Base-by-base conservation (phyloP, 129 eudicot species). In the Centaurea solstitialis region DNA sequence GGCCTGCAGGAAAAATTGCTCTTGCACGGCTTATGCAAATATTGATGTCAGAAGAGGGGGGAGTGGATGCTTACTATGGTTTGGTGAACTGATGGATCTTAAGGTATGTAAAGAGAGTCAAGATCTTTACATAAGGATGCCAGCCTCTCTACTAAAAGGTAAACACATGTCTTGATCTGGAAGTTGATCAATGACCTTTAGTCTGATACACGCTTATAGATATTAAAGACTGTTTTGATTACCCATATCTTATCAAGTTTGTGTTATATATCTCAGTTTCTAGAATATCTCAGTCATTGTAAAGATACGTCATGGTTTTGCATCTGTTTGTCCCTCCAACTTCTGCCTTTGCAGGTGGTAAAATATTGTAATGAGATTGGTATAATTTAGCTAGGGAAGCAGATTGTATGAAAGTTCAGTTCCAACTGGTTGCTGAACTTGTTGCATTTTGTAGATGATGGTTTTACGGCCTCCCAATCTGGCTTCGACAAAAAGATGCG, bases 401-500 rank as follows among this genome's bases (percentile, higher is more conserved):
- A 50, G 62, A 41, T 41, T 41, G 47, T 41, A 41, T 13, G 37
- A 41, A 10, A 41, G 47, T 8, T 41, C 47, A 41, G 12, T 0
- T 41, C 10, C 47, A 41, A 41, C 45, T 40, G 45, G 45, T n/a
- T n/a, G 61, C n/a, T 67, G 2, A 68, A 68, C 41, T 24, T 68
- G 18, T 68, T 68, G 72, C 72, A 68, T 68, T 68, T 24, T 68
- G 39, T 68, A 68, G 20, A 68, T 68, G 72, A 28, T 24, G 72
- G 72, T 68, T 20, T 28, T 68, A 28, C 41, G 38, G 7, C 28
- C 72, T 30, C 72, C 72, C n/a, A 68, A 28, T 13, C 65, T 57
- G 65, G 1, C 65, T 17, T 57, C 22, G 1, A 41, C 47, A 57
- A 57, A 68, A 68, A 20, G 37, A 24, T 68, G 13, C 39, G 18